Base-by-base conservation (phyloP, 345 rosid genomes). In the Eucalyptus pauciflora region DNA sequence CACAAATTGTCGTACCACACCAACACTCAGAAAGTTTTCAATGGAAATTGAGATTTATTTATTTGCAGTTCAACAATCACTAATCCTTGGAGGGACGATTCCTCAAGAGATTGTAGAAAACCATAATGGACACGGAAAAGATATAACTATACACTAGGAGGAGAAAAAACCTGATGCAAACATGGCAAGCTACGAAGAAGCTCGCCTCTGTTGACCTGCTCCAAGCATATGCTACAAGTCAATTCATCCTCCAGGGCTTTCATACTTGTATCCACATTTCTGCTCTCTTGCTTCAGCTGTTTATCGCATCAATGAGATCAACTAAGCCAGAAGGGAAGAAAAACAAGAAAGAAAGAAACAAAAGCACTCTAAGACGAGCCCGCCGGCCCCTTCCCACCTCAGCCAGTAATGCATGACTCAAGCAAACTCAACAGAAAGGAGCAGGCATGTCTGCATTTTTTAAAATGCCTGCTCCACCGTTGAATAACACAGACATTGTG, bases 171-270 rank as follows among this genome's bases (percentile, higher is more conserved):
- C 96, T 94, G 97, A 90, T 94, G 97, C 91, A 94, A 93, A 89
- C 96, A 95, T 86, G 96, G 97, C 89, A 95, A 91, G 92, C 97
- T 94, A 31, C 97, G 95, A 64, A 95, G 93, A 89, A 95, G 92
- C 90, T 95, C 96, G 31, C 94, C 97, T 24, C 90, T 46, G 90
- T 92, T 92, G 60, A 95, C 96, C 91, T 92, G 96, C 91, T 95
- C 97, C 94, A 95, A 94, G 92, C 96, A 94, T 86, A 94, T 93
- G 60, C 95, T 93, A 92, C 97, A 95, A 33, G 96, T 93, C 88
- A 94, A 87, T 79, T 93, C 96, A 92, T 95, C 95, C 88, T 94
- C 96, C 48, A 90, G 88, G 88, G 93, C 52, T 90, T 91, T 93
- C 58, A 43, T 48, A 88, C 86, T 87, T 89, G 88, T 93, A 80